phyloP scores from a whole-genome alignment of 768 basidiomycete species.

The Sarcomyxa edulis region DNA sequence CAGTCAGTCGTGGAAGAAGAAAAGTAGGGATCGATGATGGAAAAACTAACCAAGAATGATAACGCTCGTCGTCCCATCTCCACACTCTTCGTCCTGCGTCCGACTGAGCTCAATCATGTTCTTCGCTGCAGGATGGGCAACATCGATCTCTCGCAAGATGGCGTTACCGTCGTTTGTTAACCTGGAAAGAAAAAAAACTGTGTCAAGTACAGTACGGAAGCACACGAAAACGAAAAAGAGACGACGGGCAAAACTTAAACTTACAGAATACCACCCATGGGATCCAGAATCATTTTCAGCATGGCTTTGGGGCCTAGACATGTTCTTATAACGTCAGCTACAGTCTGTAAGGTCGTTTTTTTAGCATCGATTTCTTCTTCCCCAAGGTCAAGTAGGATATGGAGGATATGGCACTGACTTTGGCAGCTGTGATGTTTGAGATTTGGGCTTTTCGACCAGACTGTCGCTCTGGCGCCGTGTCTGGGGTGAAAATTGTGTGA shows the following conservation, averaged over 20 bases:
- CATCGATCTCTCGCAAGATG: slow-evolving; percentile 96
- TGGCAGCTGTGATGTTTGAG: slow-evolving; percentile 95
- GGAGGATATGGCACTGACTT: slow-evolving; percentile 45
- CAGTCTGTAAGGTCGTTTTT: slow-evolving; percentile 51
- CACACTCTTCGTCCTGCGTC: slow-evolving; percentile 98
- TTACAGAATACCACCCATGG: slow-evolving; percentile 97
- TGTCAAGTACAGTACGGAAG: slow-evolving; percentile 3
- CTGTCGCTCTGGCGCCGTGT: slow-evolving; percentile 91
- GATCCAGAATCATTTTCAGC: slow-evolving; percentile 99
- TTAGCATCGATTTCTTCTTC: not conserved
- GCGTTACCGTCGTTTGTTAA: slow-evolving; percentile 99
- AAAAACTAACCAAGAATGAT: slow-evolving; percentile 81
- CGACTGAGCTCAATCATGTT: slow-evolving; percentile 98
- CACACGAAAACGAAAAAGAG: slow-evolving; percentile 4
- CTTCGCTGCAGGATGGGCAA: slow-evolving; percentile 97
- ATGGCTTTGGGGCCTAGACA: slow-evolving; percentile 97
- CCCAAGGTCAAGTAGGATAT: slow-evolving; percentile 6
- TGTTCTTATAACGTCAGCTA: slow-evolving; percentile 96
- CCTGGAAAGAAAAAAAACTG: too few species aligned
- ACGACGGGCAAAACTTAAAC: slow-evolving; percentile 19
- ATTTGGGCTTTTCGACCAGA: slow-evolving; percentile 93
- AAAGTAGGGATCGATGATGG: not conserved
- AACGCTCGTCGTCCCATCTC: slow-evolving; percentile 97
- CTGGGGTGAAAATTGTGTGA: slow-evolving; percentile 32
- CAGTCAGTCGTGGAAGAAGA: not conserved